These are phyloP conservation scores for Paxillus involutus DNA, from an alignment of 768 basidiomycete genomes.

Conservation along the genomic window DNA sequence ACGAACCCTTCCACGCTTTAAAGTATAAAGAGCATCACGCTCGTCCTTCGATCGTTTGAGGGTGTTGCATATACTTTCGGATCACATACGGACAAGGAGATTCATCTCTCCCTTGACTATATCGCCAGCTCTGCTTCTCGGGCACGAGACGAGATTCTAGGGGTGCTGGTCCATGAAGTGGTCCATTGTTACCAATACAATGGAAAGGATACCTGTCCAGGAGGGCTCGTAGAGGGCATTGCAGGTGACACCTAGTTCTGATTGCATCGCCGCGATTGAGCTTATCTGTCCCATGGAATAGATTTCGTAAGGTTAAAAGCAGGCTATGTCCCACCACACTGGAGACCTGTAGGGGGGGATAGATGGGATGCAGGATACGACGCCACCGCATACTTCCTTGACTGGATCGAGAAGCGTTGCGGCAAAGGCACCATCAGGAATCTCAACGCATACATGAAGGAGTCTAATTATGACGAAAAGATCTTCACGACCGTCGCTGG, in stretches of 20 bases:
- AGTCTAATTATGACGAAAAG: slow-evolving; percentile 45
- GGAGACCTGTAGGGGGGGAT: slow-evolving; percentile 48
- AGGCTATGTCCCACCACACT: slow-evolving; percentile 66
- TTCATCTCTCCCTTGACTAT: slow-evolving; percentile 70
- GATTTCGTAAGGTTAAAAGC: slow-evolving; percentile 72
- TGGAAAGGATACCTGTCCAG: slow-evolving; percentile 57
- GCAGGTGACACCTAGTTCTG: slow-evolving; percentile 52
- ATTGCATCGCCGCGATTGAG: neutral
- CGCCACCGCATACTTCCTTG: slow-evolving; percentile 71
- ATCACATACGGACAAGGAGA: slow-evolving; percentile 60
- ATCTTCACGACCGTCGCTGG: slow-evolving; percentile 58
- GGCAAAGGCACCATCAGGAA: slow-evolving; percentile 54
- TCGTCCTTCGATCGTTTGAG: slow-evolving; percentile 64
- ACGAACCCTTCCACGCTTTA: slow-evolving; percentile 1
- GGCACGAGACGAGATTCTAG: slow-evolving; percentile 61
- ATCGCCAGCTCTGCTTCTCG: slow-evolving; percentile 43
- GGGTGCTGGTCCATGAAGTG: slow-evolving; percentile 73
- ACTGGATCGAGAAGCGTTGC: slow-evolving; percentile 58
- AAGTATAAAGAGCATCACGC: slow-evolving; percentile 53
- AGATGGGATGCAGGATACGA: slow-evolving; percentile 79
- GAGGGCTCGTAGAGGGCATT: slow-evolving; percentile 76
- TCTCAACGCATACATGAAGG: slow-evolving; percentile 57
- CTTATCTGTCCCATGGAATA: slow-evolving; percentile 20
- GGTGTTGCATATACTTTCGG: slow-evolving; percentile 74
- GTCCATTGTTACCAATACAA: slow-evolving; percentile 81